Conservation (phyloP, 2,329 filamentous ascomycete genomes). For the Xylariomycetidae sp. region DNA sequence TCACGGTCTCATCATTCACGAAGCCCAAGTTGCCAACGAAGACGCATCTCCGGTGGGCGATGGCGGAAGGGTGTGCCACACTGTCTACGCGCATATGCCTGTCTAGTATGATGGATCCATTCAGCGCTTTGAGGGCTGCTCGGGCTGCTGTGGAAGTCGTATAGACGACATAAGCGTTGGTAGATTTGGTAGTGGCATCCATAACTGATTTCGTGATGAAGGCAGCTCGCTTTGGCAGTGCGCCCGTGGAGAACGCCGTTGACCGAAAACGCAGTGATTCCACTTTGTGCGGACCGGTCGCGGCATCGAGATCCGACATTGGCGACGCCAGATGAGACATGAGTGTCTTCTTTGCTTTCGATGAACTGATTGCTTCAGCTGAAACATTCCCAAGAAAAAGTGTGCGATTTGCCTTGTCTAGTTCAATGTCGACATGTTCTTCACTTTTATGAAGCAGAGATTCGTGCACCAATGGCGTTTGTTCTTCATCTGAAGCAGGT, state of each 20-base stretch:
- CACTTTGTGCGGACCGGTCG: constrained; percentile 60
- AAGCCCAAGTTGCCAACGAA: constrained; percentile 97
- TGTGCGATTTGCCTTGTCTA: constrained; percentile 84
- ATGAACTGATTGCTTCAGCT: constrained; percentile 74
- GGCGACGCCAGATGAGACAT: constrained; percentile 75
- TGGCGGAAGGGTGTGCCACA: constrained; percentile 78
- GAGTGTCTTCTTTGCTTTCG: constrained; percentile 73
- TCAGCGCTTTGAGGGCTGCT: constrained; percentile 70
- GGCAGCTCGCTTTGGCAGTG: constrained; percentile 88
- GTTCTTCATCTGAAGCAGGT: constrained; percentile 30
- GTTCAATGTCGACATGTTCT: constrained; percentile 45
- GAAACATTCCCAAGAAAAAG: constrained; percentile 93
- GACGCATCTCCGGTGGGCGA: constrained; percentile 83
- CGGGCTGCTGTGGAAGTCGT: constrained; percentile 70
- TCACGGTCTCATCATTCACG: constrained; percentile 80
- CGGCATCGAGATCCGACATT: constrained; percentile 48
- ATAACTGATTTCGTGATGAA: constrained; percentile 88
- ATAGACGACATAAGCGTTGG: constrained; percentile 93
- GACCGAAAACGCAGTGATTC: constrained; percentile 94
- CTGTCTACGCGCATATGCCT: constrained; percentile 88
- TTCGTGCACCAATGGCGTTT: constrained; percentile 49
- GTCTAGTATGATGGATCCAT: constrained; percentile 77
- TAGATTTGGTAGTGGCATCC: constrained; percentile 84
- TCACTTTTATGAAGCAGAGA: constrained; percentile 48
- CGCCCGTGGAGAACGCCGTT: constrained; percentile 71